phyloP scores from a whole-genome alignment of 257 asterid species.

The Capsicum chinense region DNA sequence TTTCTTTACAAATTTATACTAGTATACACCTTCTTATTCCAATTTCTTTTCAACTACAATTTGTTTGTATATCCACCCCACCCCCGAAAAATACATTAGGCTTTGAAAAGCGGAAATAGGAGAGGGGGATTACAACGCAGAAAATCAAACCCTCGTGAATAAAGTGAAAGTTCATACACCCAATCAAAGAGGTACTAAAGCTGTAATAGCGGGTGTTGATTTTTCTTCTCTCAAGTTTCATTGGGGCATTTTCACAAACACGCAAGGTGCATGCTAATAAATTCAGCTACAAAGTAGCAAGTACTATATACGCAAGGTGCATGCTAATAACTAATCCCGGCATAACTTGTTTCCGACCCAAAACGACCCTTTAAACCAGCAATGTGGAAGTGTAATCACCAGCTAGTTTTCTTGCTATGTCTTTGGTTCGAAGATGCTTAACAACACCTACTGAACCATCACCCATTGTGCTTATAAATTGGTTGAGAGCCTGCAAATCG shows the following conservation, averaged over 20 bases:
- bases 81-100: too few species aligned
- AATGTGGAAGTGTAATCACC: neutral
- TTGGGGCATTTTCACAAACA: neutral
- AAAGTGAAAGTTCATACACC: too few species aligned
- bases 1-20: too few species aligned
- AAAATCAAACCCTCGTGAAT: too few species aligned
- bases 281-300: neutral
- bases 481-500: conserved; percentile 53
- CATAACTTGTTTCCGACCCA: neutral
- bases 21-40: too few species aligned
- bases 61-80: too few species aligned
- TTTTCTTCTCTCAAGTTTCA: neutral
- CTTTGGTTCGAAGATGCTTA: conserved; percentile 15
- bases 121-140: too few species aligned
- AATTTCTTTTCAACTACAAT: too few species aligned
- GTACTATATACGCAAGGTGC: neutral
- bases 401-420: neutral
- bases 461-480: conserved; percentile 37
- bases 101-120: too few species aligned
- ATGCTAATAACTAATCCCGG: neutral
- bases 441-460: conserved; percentile 30
- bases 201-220: too few species aligned
- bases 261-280: neutral
- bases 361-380: neutral
- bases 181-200: too few species aligned